Base-by-base conservation (phyloP, 768 basidiomycete genomes). In the Mycena latifolia region DNA sequence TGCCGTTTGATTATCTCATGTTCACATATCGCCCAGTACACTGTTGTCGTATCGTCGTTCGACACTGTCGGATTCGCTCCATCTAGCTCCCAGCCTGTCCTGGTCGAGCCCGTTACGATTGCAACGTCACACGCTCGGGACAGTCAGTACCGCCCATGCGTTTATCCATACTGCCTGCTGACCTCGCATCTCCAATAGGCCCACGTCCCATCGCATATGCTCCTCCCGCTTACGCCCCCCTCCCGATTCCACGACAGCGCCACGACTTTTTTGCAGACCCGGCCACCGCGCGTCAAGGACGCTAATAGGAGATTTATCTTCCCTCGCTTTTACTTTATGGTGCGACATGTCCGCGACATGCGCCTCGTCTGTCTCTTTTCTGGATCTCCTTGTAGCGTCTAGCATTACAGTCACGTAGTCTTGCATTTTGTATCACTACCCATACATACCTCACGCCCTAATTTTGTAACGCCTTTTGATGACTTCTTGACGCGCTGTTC, bases 41-140 rank as follows among this genome's bases (percentile, higher is more conserved):
- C 78, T 46, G 79, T 86, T 50, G 83, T 81, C 9, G 71, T 88
- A 31, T 80, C 75, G 50, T 81, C 85, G 17, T 87, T 87, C 71
- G 72, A 81, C 54, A 76, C 80, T 3, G 71, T 75, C 8, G 76
- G 80, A 41, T 82, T 82, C 63, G 70, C 76, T 22, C 77, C 83
- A 18, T 47, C 68, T 24, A 79, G 81, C 59, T 71, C 75, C 18
- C 72, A 77, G 7, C 74, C 79, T 12, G 77, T 86, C 22, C 72
- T 86, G 43, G 81, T 81, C 20, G 84, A 85, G 71, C 84, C 84
- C 20, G 83, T 88, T 28, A 82, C 85, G 69, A 85, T 88, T 53
- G 83, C 82, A 25, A 86, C 86, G 5, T 80, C 83, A 76, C 79
- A 85, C 63, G 81, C 82, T 12, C 82, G 80, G 29, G 68, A 70